A percentile compares a stretch with the other conserved stretches of the same genome.
Evolutionary conservation across 306 rosid genomes (phyloP).

Genomic region (Corylus americana): DNA sequence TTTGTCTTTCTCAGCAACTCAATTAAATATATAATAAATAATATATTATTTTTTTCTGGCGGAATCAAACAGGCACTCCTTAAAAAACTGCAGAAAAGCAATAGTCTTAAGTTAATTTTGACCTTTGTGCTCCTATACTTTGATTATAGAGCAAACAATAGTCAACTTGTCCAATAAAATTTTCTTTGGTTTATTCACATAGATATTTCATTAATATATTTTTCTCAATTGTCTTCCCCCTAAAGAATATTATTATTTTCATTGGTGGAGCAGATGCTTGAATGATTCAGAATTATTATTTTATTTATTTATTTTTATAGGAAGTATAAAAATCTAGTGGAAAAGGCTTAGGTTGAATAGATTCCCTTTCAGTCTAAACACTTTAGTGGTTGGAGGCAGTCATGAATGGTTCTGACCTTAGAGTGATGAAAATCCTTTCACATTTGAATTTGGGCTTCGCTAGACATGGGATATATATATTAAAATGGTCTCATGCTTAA

Average conservation of each 20-base stretch:
- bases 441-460: neutral
- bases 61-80: conserved; percentile 15
- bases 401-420: conserved; percentile 32
- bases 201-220: neutral
- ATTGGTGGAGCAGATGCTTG: neutral
- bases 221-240: too few species aligned
- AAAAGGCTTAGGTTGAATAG: conserved; percentile 26
- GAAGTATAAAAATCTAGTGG: neutral
- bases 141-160: neutral
- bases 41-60: neutral
- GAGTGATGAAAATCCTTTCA: conserved; percentile 22
- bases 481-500: too few species aligned
- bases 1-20: too few species aligned
- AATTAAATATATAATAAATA: too few species aligned
- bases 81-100: conserved; percentile 3
- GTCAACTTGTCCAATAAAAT: conserved; percentile 26
- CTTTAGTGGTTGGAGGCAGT: conserved; percentile 47
- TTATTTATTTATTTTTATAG: neutral
- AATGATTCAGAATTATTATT: conserved; percentile 14
- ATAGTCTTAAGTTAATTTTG: conserved; percentile 19
- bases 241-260: too few species aligned
- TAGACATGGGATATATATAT: too few species aligned
- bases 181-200: conserved; percentile 13
- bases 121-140: conserved; percentile 14
- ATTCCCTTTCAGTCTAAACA: conserved; percentile 31